These are phyloP conservation scores for Asterionellopsis glacialis DNA, from an alignment of 108 stramenopile species.

Conservation along the genomic window DNA sequence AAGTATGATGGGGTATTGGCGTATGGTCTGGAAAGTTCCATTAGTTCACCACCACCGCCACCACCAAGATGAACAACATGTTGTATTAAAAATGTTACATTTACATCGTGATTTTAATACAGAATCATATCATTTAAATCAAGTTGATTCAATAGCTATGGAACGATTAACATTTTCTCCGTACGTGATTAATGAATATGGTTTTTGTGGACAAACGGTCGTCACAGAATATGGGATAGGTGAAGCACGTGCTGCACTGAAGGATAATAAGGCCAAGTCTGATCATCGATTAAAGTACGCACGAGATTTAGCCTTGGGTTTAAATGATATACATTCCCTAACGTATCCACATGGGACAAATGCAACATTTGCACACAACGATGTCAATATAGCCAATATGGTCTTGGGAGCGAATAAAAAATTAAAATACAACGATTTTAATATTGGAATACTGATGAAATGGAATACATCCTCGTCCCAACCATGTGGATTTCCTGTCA, in stretches of 20 bases:
- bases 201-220: slow-evolving; percentile 67
- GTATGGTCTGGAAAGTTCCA: slow-evolving; percentile 38
- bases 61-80: slow-evolving; percentile 3
- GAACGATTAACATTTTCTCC: slow-evolving; percentile 51
- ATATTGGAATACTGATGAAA: slow-evolving; percentile 38
- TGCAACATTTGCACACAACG: slow-evolving; percentile 32
- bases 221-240: slow-evolving; percentile 40
- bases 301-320: slow-evolving; percentile 42
- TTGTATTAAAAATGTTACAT: slow-evolving; percentile 65
- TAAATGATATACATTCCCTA: slow-evolving; percentile 64
- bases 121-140: slow-evolving; percentile 56
- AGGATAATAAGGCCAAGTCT: slow-evolving; percentile 12
- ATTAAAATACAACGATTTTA: slow-evolving; percentile 65
- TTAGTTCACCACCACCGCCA: not conserved
- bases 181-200: slow-evolving; percentile 46
- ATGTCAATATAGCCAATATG: slow-evolving; percentile 52
- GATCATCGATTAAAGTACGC: slow-evolving; percentile 42
- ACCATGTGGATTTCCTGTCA: slow-evolving; percentile 34
- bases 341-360: slow-evolving; percentile 9
- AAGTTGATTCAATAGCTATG: slow-evolving; percentile 62
- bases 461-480: slow-evolving; percentile 16
- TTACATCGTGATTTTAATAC: slow-evolving; percentile 44
- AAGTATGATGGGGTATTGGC: slow-evolving; percentile 36
- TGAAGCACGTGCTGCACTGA: slow-evolving; percentile 29
- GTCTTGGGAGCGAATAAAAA: slow-evolving; percentile 11